These are phyloP conservation scores for Purpureocillium takamizusanense DNA, from an alignment of 2,329 filamentous ascomycete genomes.

Conservation along the genomic window DNA sequence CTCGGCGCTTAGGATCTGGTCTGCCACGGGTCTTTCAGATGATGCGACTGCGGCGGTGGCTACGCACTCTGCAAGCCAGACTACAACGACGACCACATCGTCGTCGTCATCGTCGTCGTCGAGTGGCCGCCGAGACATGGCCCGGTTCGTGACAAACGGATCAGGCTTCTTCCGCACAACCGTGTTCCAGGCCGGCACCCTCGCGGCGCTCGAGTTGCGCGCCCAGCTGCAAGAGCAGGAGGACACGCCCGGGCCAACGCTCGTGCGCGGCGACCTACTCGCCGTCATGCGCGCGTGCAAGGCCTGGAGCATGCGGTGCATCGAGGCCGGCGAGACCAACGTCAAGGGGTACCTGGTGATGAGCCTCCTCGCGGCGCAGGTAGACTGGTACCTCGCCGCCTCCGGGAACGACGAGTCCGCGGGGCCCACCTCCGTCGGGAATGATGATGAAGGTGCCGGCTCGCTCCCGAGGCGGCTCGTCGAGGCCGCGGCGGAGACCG, in stretches of 20 bases:
- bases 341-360: constrained; percentile 40
- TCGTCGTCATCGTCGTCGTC: neutral
- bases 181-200: constrained; percentile 22
- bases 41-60: too few species aligned
- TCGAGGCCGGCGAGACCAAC: constrained; percentile 45
- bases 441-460: too few species aligned
- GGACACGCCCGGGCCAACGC: constrained; percentile 22
- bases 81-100: neutral
- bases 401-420: too few species aligned
- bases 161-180: constrained; percentile 31
- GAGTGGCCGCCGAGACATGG: constrained; percentile 14
- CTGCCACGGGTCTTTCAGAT: too few species aligned
- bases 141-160: constrained; percentile 26
- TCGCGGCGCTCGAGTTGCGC: constrained; percentile 30
- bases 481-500: constrained; percentile 25
- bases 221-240: constrained; percentile 29
- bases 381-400: too few species aligned
- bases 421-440: too few species aligned
- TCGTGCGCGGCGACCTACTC: constrained; percentile 31
- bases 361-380: constrained; percentile 19
- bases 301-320: constrained; percentile 26
- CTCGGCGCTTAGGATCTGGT: constrained; percentile 34
- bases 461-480: constrained; percentile 23
- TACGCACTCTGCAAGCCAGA: neutral
- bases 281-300: constrained; percentile 30